A percentile compares a stretch with the other conserved stretches of the same genome.
Conservation (phyloP, 2,329 filamentous ascomycete species). For the Cadophora gregata region DNA sequence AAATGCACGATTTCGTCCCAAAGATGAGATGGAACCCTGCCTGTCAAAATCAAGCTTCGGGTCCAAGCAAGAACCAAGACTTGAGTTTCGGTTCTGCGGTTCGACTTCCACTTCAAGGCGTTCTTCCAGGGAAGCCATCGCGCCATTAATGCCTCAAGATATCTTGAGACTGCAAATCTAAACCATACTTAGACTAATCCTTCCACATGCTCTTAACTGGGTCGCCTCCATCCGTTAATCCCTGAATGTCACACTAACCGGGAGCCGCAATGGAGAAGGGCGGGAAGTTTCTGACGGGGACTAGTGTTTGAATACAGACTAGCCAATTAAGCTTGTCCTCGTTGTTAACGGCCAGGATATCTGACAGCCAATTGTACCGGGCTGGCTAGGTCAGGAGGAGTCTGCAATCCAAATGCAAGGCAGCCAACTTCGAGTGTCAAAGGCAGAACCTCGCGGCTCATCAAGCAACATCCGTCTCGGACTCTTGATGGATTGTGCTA, state of each 20-base stretch:
- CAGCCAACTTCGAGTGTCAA: constrained; percentile 1
- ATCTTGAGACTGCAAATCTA: constrained; percentile 10
- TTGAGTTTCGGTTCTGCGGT: constrained; percentile 1
- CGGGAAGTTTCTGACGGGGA: constrained; percentile 9
- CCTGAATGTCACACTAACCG: constrained; percentile 4
- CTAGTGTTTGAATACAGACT: constrained; percentile 5
- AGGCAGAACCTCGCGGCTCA: constrained; percentile 3
- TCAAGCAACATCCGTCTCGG: constrained; percentile 18
- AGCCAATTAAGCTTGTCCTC: background rate
- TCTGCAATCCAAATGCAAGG: background rate
- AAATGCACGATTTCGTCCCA: background rate
- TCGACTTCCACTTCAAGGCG: constrained; percentile 3
- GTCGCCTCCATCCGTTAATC: constrained; percentile 14
- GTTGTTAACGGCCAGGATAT: background rate
- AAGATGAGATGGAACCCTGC: background rate
- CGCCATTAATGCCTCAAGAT: constrained; percentile 11
- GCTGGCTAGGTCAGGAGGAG: background rate
- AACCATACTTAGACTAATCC: constrained; percentile 23
- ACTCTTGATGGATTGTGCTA: constrained; percentile 6
- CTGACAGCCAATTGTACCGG: background rate
- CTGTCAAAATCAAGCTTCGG: constrained; percentile 9
- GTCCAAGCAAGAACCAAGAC: constrained; percentile 12
- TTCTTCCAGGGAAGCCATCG: constrained; percentile 5
- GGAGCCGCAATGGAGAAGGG: constrained; percentile 1
- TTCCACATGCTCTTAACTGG: constrained; percentile 15